A percentile compares a stretch with the other conserved stretches of the same genome.
These are phyloP conservation scores for Litchi chinensis DNA, from an alignment of 345 rosid genomes.

Conservation along the genomic window DNA sequence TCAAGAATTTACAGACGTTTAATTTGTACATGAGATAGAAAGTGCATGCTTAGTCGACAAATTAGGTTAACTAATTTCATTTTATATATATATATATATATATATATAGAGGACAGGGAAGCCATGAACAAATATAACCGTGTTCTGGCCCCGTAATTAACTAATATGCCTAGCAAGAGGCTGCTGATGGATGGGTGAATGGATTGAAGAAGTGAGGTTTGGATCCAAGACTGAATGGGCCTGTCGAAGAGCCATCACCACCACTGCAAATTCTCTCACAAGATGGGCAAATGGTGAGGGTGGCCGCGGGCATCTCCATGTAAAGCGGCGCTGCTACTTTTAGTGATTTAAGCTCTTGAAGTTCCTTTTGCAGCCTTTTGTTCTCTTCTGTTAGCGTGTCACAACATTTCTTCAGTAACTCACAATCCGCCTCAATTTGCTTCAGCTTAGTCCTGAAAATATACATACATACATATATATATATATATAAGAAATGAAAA, in stretches of 20 bases:
- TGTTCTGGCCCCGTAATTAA: neutral
- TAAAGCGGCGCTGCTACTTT: slow-evolving; percentile 27
- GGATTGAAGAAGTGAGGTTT: slow-evolving; percentile 27
- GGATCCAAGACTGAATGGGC: slow-evolving; percentile 13
- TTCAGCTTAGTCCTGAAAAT: slow-evolving; percentile 63
- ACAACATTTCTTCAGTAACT: slow-evolving; percentile 58
- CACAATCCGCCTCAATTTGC: slow-evolving; percentile 64
- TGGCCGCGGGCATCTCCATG: slow-evolving; percentile 38
- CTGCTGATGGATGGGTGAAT: slow-evolving; percentile 28
- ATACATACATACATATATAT: neutral
- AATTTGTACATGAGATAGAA: slow-evolving; percentile 8
- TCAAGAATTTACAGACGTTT: slow-evolving; percentile 2
- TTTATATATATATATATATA: neutral
- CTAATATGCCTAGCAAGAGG: slow-evolving; percentile 21
- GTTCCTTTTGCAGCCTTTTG: slow-evolving; percentile 54
- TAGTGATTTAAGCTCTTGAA: slow-evolving; percentile 56
- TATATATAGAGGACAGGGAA: neutral
- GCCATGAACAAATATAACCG: neutral
- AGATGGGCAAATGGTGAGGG: slow-evolving; percentile 41
- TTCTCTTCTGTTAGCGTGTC: slow-evolving; percentile 60
- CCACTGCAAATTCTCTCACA: slow-evolving; percentile 34
- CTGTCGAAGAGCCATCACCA: slow-evolving; percentile 10
- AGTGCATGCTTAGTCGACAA: neutral
- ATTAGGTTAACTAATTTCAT: slow-evolving; percentile 1
- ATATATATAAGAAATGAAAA: neutral